Conservation (phyloP, 2,329 filamentous ascomycete species). For the Colletotrichum costaricense region DNA sequence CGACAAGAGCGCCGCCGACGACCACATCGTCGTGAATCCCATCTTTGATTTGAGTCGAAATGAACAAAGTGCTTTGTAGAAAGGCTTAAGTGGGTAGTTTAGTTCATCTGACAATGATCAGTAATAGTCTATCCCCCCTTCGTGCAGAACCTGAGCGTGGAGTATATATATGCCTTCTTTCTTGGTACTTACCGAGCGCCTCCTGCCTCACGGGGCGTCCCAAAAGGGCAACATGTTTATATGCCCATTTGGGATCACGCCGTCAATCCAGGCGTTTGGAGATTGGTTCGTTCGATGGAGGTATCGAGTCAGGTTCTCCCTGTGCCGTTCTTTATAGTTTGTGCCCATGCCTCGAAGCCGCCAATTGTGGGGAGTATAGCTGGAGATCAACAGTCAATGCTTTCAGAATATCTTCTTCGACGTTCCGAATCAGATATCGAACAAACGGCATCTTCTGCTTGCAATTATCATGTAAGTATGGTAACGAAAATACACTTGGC, state of each 20-base stretch:
- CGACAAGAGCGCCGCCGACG: conserved; percentile 5
- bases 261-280: neutral
- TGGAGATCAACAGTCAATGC: neutral
- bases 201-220: neutral
- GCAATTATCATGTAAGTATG: accelerated
- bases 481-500: neutral
- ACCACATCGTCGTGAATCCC: neutral
- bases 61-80: neutral
- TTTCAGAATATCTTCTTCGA: no score
- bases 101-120: no score
- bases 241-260: neutral
- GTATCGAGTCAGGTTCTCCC: neutral
- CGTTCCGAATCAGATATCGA: neutral
- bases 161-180: neutral
- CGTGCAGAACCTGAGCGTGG: neutral
- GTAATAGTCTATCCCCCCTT: no score
- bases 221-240: neutral
- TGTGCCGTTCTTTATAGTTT: neutral
- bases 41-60: neutral
- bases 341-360: neutral
- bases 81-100: neutral
- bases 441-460: neutral
- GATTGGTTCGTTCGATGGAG: neutral
- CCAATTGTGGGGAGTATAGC: neutral
- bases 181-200: neutral